Percentiles rank a stretch among this genome's conserved stretches.
phyloP scores from a whole-genome alignment of 306 rosid species.

The Cucurbita moschata region DNA sequence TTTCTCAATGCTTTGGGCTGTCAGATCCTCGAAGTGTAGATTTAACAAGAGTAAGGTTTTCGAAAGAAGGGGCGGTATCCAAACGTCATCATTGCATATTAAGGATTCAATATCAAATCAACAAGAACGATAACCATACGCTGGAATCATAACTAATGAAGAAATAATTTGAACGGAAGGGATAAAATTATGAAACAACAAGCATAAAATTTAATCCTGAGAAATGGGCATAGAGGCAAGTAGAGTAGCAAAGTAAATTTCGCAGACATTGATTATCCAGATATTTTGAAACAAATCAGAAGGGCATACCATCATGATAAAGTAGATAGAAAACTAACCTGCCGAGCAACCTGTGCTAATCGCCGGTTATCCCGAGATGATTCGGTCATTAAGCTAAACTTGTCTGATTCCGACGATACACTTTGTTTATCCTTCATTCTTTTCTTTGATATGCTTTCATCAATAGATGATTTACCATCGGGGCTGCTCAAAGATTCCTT shows the following conservation, averaged over 20 bases:
- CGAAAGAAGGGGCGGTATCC: neutral
- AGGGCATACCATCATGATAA: slow-evolving; percentile 9
- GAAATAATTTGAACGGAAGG: neutral
- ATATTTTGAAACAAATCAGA: neutral
- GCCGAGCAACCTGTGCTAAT: slow-evolving; percentile 59
- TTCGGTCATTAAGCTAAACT: slow-evolving; percentile 32
- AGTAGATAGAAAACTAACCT: slow-evolving; percentile 37
- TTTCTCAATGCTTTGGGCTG: neutral
- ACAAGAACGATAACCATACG: neutral
- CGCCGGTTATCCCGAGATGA: slow-evolving; percentile 48
- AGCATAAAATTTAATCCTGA: neutral
- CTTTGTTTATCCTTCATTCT: slow-evolving; percentile 29
- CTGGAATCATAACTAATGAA: neutral
- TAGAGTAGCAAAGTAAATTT: neutral
- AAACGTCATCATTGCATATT: neutral
- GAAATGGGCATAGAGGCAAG: neutral
- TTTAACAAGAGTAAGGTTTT: neutral
- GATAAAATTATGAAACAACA: neutral
- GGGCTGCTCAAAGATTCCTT: slow-evolving; percentile 35
- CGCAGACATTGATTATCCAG: neutral
- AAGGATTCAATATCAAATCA: too few relatives aligned
- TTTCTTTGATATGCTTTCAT: slow-evolving; percentile 23
- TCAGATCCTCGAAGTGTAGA: neutral
- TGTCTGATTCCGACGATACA: slow-evolving; percentile 30
- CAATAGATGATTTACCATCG: slow-evolving; percentile 26